Percentiles rank a stretch among this genome's conserved stretches.
phyloP scores from a whole-genome alignment of 169 alveolate genomes.

The Amoebophrya sp. region DNA sequence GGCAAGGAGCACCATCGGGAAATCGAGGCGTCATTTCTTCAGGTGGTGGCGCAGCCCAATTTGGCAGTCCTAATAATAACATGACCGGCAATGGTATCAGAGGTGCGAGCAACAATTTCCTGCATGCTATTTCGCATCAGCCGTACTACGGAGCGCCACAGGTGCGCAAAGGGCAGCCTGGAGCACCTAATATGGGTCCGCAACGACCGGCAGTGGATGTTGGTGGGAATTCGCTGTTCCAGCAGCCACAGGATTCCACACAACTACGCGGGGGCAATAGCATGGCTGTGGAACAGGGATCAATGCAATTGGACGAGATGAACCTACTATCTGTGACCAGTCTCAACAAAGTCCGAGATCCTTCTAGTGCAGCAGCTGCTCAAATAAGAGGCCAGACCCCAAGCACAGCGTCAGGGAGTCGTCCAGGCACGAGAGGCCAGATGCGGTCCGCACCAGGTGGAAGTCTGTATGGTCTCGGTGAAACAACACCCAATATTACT shows the following conservation, averaged over 20 bases:
- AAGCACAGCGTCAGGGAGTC: too few species aligned
- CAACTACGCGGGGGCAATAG: neutral
- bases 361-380: too few species aligned
- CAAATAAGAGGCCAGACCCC: too few species aligned
- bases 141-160: neutral
- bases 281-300: neutral
- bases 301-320: neutral
- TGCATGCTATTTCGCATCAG: neutral
- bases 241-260: too few species aligned
- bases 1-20: neutral
- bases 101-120: conserved; percentile 16
- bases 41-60: neutral
- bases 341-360: too few species aligned
- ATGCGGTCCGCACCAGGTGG: neutral
- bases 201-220: neutral
- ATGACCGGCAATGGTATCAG: neutral
- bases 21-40: neutral
- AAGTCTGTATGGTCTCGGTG: neutral
- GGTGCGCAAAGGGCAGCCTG: neutral
- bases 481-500: too few species aligned
- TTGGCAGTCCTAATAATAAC: too few species aligned
- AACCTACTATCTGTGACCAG: neutral
- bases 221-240: too few species aligned
- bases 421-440: neutral
- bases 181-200: neutral